Percentiles rank a stretch among this genome's conserved stretches.
phyloP scores from a whole-genome alignment of 2,329 filamentous ascomycete genomes.

The Sporothrix schenckii region DNA sequence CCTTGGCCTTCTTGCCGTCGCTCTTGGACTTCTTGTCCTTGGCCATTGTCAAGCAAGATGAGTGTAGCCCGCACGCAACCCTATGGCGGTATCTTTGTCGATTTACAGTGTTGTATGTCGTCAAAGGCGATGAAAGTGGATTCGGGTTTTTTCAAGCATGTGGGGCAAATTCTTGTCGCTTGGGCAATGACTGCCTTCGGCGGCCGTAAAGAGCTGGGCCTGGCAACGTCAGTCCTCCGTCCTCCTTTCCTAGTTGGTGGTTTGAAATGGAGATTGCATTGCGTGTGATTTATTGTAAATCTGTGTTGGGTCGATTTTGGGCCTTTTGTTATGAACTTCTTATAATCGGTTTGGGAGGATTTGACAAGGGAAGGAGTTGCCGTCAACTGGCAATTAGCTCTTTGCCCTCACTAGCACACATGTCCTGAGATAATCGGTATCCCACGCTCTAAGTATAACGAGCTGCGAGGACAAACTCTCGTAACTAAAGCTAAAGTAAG shows the following conservation, averaged over 20 bases:
- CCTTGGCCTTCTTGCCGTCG: slow-evolving; percentile 51
- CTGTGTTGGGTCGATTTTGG: not conserved
- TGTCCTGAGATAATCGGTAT: too few relatives aligned
- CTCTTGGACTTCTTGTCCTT: slow-evolving; percentile 52
- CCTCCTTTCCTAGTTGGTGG: not conserved
- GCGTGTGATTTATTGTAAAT: not conserved
- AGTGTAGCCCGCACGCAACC: not conserved
- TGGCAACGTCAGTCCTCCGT: too few relatives aligned
- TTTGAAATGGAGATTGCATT: too few relatives aligned
- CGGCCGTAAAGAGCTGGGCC: not conserved
- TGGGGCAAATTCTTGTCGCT: slow-evolving; percentile 6
- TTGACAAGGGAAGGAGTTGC: not conserved
- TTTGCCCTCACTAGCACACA: slow-evolving; percentile 4
- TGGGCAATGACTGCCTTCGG: not conserved
- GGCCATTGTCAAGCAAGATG: slow-evolving; percentile 43
- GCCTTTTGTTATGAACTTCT: not conserved
- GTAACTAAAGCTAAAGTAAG: too few relatives aligned
- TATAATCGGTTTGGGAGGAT: too few relatives aligned
- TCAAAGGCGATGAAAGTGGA: slow-evolving; percentile 9
- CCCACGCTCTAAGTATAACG: too few relatives aligned
- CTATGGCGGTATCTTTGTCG: not conserved
- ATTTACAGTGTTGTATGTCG: slow-evolving; percentile 3
- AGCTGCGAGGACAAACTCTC: too few relatives aligned
- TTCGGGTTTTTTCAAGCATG: slow-evolving; percentile 10
- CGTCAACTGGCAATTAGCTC: not conserved